These are phyloP conservation scores for Phytopythium chamaehyphon DNA, from an alignment of 352 stramenopile genomes.

Conservation along the genomic window DNA sequence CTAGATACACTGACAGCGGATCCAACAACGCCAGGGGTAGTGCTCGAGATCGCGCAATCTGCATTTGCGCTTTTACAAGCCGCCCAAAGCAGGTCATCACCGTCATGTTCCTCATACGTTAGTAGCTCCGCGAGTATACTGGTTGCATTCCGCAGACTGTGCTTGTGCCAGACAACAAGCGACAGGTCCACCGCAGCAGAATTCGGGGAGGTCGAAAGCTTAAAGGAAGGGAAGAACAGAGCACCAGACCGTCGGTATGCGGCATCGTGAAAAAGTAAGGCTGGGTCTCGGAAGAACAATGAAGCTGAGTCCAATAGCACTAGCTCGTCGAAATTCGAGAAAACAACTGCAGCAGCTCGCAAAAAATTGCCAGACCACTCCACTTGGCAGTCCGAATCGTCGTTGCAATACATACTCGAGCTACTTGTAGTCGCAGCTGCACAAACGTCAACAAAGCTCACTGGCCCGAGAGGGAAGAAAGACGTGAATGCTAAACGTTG, in stretches of 20 bases:
- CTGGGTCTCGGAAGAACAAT: conserved; percentile 38
- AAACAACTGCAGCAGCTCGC: conserved; percentile 14
- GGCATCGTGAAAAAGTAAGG: conserved; percentile 24
- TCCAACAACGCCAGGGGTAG: too few relatives aligned
- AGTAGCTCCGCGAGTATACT: too few relatives aligned
- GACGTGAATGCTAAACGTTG: neutral
- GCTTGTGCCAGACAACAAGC: too few relatives aligned
- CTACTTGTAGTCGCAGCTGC: neutral
- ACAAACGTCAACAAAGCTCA: conserved; percentile 3
- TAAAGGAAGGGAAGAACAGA: conserved; percentile 30
- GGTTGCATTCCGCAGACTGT: too few relatives aligned
- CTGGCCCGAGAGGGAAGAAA: neutral
- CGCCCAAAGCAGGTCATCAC: too few relatives aligned
- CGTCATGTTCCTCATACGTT: too few relatives aligned
- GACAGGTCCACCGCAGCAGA: too few relatives aligned
- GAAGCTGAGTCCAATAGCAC: conserved; percentile 48
- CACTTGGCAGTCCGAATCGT: conserved; percentile 24
- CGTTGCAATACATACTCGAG: neutral
- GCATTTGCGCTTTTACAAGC: too few relatives aligned
- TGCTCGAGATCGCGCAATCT: too few relatives aligned
- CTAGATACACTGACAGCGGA: too few relatives aligned
- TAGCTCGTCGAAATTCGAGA: conserved; percentile 46
- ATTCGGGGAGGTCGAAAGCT: too few relatives aligned
- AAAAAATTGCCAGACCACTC: conserved; percentile 15
- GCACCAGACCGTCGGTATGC: conserved; percentile 31